Evolutionary conservation across 2,329 filamentous ascomycete genomes (phyloP), one percentile per base, ranked within the genome.

Genomic region (Thelonectria discophora): DNA sequence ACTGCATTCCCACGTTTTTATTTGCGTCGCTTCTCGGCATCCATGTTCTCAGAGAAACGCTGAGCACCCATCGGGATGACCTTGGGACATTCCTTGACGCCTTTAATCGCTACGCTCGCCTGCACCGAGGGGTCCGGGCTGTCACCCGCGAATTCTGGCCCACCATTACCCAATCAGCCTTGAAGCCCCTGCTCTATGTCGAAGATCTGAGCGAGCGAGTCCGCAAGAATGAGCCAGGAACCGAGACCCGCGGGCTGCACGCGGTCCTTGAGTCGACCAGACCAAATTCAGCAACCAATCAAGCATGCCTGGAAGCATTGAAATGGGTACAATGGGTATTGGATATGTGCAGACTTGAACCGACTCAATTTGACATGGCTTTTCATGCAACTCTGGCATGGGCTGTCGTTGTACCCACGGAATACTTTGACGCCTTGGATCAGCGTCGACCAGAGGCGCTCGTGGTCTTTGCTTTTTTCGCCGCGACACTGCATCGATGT

Each of bases 1-100:
- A 50, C 32, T 39, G 48, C 32, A 37, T 39, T 3, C 48, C 32
- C n/a, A 17, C 34, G 10, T 17, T 50, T 30, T 20, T 50, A 30
- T 50, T 50, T 13, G 34, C 27, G 12, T 50, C 27, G 30, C 30
- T 50, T 5, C 48, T 50, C 17, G 48, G 48, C 48, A 50, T 39
- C 17, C 48, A 50, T 17, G 15, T 50, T n/a, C 30, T 50, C 27
- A 37, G 48, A 17, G 48, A 50, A 37, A 37, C 34, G 6, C 34
- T 37, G 34, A 37, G 34, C 34, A 37, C 5, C 15, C 34, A 37
- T 37, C 34, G 7, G 11, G 34, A 37, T 15, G 34, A 15, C 34
- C 34, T 37, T 15, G 34, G 12, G 34, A 15, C 15, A 15, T 37
- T 37, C 34, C 34, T 37, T 5, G 34, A 13, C 34, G 34, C 11